Percentiles rank a stretch among this genome's conserved stretches.
Evolutionary conservation across 768 basidiomycete genomes (phyloP).

Genomic region (Amanita muscaria): DNA sequence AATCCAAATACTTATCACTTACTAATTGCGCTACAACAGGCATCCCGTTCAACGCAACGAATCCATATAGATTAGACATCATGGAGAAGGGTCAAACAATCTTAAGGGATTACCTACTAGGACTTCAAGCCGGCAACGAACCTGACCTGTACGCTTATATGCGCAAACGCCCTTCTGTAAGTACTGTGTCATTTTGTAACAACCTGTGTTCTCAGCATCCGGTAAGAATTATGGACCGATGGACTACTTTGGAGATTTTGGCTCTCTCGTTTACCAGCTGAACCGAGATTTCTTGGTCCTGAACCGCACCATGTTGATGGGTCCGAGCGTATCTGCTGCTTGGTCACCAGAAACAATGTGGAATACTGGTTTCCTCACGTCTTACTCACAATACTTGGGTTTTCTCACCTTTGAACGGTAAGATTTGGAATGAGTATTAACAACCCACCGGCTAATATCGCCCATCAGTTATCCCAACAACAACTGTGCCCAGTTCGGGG

Average conservation of each 20-base stretch:
- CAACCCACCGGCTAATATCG: slow-evolving; percentile 6
- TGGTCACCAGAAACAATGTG: slow-evolving; percentile 49
- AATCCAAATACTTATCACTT: background rate
- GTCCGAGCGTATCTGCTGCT: slow-evolving; percentile 39
- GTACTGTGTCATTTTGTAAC: background rate
- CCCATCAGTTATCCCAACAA: slow-evolving; percentile 44
- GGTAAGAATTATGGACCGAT: background rate
- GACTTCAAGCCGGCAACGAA: slow-evolving; percentile 69
- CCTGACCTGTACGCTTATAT: slow-evolving; percentile 41
- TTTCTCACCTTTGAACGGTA: slow-evolving; percentile 52
- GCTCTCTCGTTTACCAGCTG: slow-evolving; percentile 36
- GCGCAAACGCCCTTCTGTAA: slow-evolving; percentile 26
- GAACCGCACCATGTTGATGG: slow-evolving; percentile 43
- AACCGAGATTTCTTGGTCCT: slow-evolving; percentile 25
- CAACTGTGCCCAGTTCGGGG: slow-evolving; percentile 49
- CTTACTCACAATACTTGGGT: slow-evolving; percentile 30
- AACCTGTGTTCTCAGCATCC: background rate
- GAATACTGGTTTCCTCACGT: slow-evolving; percentile 43
- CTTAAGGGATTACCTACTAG: slow-evolving; percentile 58
- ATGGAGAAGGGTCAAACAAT: slow-evolving; percentile 56
- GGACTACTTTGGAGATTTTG: slow-evolving; percentile 51
- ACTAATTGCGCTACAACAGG: slow-evolving; percentile 11
- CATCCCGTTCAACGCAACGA: slow-evolving; percentile 62
- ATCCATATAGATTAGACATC: slow-evolving; percentile 44
- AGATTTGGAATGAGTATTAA: too few relatives aligned